Percentiles rank a stretch among this genome's conserved stretches.
Evolutionary conservation across 331 rosid species (phyloP).

Genomic region (Prunus yedoensis): DNA sequence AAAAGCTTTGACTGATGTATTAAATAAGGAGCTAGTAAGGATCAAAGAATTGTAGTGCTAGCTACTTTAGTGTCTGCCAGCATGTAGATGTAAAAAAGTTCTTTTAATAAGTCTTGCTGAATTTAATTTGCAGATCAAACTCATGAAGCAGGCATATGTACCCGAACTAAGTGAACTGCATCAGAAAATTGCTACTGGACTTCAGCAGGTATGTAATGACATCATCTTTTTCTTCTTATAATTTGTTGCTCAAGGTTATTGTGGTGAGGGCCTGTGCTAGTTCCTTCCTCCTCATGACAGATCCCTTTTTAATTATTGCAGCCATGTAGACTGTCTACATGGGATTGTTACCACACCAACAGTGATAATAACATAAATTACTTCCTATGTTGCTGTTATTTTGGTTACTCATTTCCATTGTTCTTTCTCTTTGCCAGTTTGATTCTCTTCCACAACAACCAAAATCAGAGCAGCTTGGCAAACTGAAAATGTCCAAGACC

Average conservation of each 20-base stretch:
- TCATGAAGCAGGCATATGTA: constrained; percentile 61
- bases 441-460: constrained; percentile 69
- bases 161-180: constrained; percentile 63
- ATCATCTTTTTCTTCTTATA: background rate
- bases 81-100: background rate
- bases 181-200: constrained; percentile 51
- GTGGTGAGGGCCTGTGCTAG: background rate
- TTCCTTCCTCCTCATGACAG: no score
- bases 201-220: constrained; percentile 56
- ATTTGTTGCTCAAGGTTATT: background rate
- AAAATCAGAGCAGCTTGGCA: constrained; percentile 60
- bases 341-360: background rate
- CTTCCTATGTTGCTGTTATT: constrained; percentile 7
- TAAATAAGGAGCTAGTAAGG: background rate
- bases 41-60: background rate
- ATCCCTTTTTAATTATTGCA: background rate
- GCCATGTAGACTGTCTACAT: background rate
- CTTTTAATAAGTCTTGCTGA: constrained; percentile 14
- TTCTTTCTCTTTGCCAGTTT: constrained; percentile 43
- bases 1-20: no score
- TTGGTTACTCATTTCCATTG: constrained; percentile 3
- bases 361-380: background rate
- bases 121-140: constrained; percentile 53
- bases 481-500: no score
- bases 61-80: background rate